These are phyloP conservation scores for Capsicum chinense DNA, from an alignment of 257 asterid species.

Conservation along the genomic window DNA sequence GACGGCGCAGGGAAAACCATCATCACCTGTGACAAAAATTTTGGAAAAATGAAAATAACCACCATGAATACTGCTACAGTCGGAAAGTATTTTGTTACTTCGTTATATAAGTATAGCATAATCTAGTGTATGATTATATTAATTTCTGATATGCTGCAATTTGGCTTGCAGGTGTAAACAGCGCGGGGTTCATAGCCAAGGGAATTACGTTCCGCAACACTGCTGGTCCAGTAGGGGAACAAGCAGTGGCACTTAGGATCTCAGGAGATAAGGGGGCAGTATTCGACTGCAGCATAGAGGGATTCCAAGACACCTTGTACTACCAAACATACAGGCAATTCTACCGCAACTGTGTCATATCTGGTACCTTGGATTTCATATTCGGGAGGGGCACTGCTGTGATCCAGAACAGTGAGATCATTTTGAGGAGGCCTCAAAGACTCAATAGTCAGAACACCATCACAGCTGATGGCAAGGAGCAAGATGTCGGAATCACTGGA, in stretches of 20 bases:
- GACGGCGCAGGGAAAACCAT: constrained; percentile 73
- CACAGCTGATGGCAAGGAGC: constrained; percentile 66
- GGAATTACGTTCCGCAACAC: constrained; percentile 65
- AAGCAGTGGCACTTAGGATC: constrained; percentile 73
- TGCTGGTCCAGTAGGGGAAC: constrained; percentile 68
- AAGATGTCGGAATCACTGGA: constrained; percentile 41
- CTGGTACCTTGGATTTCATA: constrained; percentile 77
- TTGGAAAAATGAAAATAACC: constrained; percentile 28
- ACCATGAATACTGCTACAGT: constrained; percentile 73
- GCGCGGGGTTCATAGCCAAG: constrained; percentile 56
- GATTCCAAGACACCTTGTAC: constrained; percentile 68
- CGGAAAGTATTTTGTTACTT: constrained; percentile 34
- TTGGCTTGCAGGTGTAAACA: constrained; percentile 41
- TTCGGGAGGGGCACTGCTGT: constrained; percentile 66
- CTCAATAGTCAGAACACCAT: constrained; percentile 43
- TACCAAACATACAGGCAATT: constrained; percentile 61
- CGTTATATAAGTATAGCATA: too few relatives aligned
- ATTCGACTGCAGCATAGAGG: constrained; percentile 76
- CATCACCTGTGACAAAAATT: constrained; percentile 52
- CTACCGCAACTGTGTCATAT: constrained; percentile 69
- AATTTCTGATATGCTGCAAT: too few relatives aligned
- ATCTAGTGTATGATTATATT: too few relatives aligned
- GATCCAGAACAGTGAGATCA: constrained; percentile 62
- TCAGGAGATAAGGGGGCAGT: constrained; percentile 51
- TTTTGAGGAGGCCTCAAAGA: constrained; percentile 52